Evolutionary conservation across 2,329 filamentous ascomycete genomes (phyloP), one percentile per base, ranked within the genome.

Genomic region (Xylariales sp.): DNA sequence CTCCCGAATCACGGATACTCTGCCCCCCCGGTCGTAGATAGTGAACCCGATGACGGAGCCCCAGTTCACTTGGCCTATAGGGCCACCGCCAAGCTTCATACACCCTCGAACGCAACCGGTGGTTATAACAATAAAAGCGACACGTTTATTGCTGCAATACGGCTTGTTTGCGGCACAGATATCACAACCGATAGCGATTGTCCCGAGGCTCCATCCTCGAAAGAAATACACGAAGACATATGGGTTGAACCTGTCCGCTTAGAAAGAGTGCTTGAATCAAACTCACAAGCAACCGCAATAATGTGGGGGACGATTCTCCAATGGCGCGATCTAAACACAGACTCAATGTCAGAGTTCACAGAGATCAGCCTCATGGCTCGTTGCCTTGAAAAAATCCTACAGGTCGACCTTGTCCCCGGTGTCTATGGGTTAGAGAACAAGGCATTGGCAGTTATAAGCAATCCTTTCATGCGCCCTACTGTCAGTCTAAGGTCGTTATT

Each of bases 291-390:
- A 50, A 23, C 67, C 5, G 67, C 55, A 28, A 41, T 53, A 12
- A 69, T 69, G 67, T 69, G 67, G 67, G 55, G 64, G 41, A 56
- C 59, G 3, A 64, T 69, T 18, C 63, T 66, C 18, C 39, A 60
- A 6, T 36, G 57, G 36, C 61, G 59, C 6, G 63, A 69, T n/a
- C 49, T 61, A 36, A 32, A 56, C 10, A 55, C 59, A 16, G 61
- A 62, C 28, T 64, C 50, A 12, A 59, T 57, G 18, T 66, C 62
- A 16, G 63, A 64, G 12, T 46, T 67, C 23, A 53, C 55, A 14
- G 67, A 69, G 53, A 57, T 61, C n/a, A 64, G 63, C 23, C 55
- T 67, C 5, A 46, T 64, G 18, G 67, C 63, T 41, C 63, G 67
- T 9, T 69, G 63, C 12, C 50, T 67, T 9, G 67, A 69, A 55